Base-by-base conservation (phyloP, 805 yeast species). In the Debaryomyces prosopidis region DNA sequence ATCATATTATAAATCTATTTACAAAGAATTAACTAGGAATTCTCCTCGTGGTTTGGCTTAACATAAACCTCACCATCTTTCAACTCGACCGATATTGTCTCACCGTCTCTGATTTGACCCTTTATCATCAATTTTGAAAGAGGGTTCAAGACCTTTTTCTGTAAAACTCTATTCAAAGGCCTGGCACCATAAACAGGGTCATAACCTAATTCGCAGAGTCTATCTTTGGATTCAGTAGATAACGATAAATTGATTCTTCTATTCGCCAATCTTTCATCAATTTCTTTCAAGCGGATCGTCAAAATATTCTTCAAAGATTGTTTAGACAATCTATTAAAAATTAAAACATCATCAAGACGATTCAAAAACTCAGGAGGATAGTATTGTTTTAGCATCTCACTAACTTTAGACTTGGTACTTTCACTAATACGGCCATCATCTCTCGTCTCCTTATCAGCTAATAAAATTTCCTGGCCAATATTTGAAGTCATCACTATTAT, bases 331-430 rank as follows among this genome's bases (percentile, higher is more conserved):
- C 97, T 81, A 72, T 94, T 94, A 76, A 94, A 94, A 2, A 94
- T 90, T 14, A 94, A 73, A n/a, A 89, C 82, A 51, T 94, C 98
- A 60, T 94, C 98, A 55, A 94, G 79, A 63, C 99, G 84, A 65
- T 94, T 94, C 62, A 94, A 77, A 58, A 94, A 94, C 66, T 94
- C 99, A 0, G 99, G 99, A 15, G 98, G 91, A 58, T 94, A 94
- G 55, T 80, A 68, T 36, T 69, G 70, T 54, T 79, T 85, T 79
- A 94, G 82, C 7, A 80, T 71, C 9, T 89, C 87, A 30, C 81
- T 63, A 7, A 94, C 90, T 54, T 75, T 67, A 2, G 61, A 55
- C 58, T 85, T 84, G 3, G 84, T 77, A 14, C 67, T 65, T 2
- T 71, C 68, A 36, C 77, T 66, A 36, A 89, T 86, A 43, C 63